These are phyloP conservation scores for Populus euphratica DNA, from an alignment of 345 rosid genomes.

Conservation along the genomic window DNA sequence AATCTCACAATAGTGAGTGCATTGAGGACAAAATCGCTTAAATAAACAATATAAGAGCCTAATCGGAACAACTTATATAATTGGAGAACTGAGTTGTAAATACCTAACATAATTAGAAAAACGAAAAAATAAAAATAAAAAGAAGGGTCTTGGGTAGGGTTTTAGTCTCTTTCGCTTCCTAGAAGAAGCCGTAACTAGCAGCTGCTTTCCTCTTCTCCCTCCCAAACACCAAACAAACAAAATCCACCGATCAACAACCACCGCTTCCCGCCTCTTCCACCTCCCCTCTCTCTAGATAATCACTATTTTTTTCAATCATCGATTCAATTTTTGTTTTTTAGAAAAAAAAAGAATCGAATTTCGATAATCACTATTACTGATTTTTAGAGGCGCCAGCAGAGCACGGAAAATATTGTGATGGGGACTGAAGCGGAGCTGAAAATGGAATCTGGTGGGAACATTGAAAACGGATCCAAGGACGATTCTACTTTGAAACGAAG, in stretches of 20 bases:
- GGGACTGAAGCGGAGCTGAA: not conserved
- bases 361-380: not conserved
- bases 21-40: not conserved
- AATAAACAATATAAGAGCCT: not conserved
- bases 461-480: constrained; percentile 4
- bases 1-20: too few species aligned
- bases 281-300: not conserved
- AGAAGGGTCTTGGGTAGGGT: not conserved
- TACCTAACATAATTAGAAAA: not conserved
- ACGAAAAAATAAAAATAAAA: not conserved
- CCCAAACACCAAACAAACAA: not conserved
- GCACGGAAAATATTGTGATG: not conserved
- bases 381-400: not conserved
- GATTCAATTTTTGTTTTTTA: not conserved
- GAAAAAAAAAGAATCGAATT: not conserved
- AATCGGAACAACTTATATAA: not conserved
- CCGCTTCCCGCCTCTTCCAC: not conserved
- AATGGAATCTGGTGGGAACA: not conserved
- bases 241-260: not conserved
- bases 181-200: not conserved
- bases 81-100: not conserved
- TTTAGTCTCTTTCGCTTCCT: not conserved
- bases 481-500: constrained; percentile 29
- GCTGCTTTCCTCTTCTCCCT: not conserved
- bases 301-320: not conserved